Conservation (phyloP, 352 stramenopile species). For the Phytophthora sp. region DNA sequence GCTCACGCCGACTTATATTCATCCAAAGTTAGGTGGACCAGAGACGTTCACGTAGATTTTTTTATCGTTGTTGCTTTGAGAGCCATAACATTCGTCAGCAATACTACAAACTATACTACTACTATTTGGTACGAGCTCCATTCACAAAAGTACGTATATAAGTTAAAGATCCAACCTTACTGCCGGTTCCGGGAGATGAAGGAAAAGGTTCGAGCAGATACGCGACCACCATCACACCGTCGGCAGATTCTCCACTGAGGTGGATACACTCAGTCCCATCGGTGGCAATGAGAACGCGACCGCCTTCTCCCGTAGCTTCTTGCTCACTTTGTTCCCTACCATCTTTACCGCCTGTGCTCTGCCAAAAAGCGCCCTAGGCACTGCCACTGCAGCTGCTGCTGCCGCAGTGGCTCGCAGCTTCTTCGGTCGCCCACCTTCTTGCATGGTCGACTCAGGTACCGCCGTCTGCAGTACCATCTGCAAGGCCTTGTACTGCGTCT, state of each 20-base stretch:
- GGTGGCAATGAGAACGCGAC: slow-evolving; percentile 79
- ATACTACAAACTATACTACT: too few relatives aligned
- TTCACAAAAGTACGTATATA: slow-evolving; percentile 19
- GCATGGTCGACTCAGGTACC: slow-evolving; percentile 13
- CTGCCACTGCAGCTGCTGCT: slow-evolving; percentile 28
- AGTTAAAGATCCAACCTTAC: slow-evolving; percentile 20
- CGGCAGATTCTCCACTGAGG: slow-evolving; percentile 56
- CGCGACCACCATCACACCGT: slow-evolving; percentile 26
- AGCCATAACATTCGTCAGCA: too few relatives aligned
- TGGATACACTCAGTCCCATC: slow-evolving; percentile 70
- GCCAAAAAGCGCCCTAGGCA: slow-evolving; percentile 58
- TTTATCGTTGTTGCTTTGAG: too few relatives aligned
- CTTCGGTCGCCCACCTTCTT: slow-evolving; percentile 21
- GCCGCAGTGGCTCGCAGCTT: slow-evolving; percentile 25
- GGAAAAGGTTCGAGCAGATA: too few relatives aligned
- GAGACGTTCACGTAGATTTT: too few relatives aligned
- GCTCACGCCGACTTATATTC: too few relatives aligned
- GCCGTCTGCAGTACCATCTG: slow-evolving; percentile 52
- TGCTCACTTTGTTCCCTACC: slow-evolving; percentile 64
- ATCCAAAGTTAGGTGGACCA: too few relatives aligned
- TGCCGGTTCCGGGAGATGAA: slow-evolving; percentile 12
- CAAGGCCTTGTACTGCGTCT: slow-evolving; percentile 65
- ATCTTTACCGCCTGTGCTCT: slow-evolving; percentile 67
- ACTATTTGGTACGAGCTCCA: too few relatives aligned
- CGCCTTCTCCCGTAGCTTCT: slow-evolving; percentile 67